Percentiles rank a stretch among this genome's conserved stretches.
Conservation (phyloP, 192 early-diverging fungal genomes). For the Irineochytrium annulatum region DNA sequence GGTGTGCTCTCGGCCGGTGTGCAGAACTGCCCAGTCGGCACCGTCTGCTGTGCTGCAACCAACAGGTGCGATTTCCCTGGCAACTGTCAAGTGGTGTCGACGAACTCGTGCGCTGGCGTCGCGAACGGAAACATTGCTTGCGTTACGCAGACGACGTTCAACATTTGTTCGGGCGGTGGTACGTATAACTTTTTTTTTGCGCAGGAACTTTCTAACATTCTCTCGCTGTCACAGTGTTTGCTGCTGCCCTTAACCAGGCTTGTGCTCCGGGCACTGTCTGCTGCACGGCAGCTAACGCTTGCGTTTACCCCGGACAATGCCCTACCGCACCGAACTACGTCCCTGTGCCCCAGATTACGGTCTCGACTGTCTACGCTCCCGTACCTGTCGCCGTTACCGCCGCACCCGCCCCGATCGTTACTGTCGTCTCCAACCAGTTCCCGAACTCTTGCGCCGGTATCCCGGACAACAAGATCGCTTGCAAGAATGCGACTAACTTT, state of each 20-base stretch:
- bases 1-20: background rate
- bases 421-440: background rate
- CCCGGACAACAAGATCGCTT: background rate
- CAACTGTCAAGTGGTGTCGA: background rate
- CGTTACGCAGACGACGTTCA: background rate
- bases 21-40: background rate
- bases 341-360: background rate
- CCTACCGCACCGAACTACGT: background rate
- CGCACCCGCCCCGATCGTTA: background rate
- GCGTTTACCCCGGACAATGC: background rate
- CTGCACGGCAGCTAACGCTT: constrained; percentile 5
- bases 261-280: constrained; percentile 18
- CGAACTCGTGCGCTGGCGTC: background rate
- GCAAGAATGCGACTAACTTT: background rate
- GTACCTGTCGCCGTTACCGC: background rate
- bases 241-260: background rate
- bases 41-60: background rate
- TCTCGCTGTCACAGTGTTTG: background rate
- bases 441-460: background rate
- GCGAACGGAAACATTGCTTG: constrained; percentile 7
- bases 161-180: constrained; percentile 1
- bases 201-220: background rate
- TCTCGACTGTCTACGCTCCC: background rate
- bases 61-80: background rate
- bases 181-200: background rate